Percentiles rank a stretch among this genome's conserved stretches.
phyloP scores from a whole-genome alignment of 1,284 basidiomycete genomes.

The Neolentinus lepideus region DNA sequence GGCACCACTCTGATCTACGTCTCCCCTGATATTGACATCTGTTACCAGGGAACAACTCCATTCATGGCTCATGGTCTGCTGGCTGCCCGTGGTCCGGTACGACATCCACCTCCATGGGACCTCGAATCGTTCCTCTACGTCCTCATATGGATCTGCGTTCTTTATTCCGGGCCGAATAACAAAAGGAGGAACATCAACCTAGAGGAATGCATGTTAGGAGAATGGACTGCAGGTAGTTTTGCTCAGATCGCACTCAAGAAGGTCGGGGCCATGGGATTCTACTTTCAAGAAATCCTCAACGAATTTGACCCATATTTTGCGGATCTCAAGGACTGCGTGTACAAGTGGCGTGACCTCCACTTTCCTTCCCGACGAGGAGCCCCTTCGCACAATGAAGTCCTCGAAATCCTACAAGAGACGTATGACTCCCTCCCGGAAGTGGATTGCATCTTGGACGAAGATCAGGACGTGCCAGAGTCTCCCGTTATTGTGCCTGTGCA shows the following conservation, averaged over 20 bases:
- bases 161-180: neutral
- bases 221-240: neutral
- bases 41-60: neutral
- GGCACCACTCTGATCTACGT: neutral
- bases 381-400: neutral
- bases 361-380: neutral
- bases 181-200: neutral
- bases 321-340: neutral
- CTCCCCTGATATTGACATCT: neutral
- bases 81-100: neutral
- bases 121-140: conserved; percentile 5
- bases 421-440: neutral
- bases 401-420: neutral
- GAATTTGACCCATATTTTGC: neutral
- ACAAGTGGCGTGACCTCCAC: neutral
- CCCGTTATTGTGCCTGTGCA: too few relatives aligned
- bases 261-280: neutral
- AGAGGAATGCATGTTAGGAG: neutral
- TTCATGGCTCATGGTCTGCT: neutral
- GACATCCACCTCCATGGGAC: neutral
- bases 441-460: neutral
- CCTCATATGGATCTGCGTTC: conserved; percentile 5
- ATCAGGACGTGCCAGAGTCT: too few relatives aligned
- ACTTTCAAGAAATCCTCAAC: neutral
- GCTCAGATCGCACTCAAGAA: neutral